Evolutionary conservation across 2,329 filamentous ascomycete species (phyloP).

Genomic region (Phoma sp.): DNA sequence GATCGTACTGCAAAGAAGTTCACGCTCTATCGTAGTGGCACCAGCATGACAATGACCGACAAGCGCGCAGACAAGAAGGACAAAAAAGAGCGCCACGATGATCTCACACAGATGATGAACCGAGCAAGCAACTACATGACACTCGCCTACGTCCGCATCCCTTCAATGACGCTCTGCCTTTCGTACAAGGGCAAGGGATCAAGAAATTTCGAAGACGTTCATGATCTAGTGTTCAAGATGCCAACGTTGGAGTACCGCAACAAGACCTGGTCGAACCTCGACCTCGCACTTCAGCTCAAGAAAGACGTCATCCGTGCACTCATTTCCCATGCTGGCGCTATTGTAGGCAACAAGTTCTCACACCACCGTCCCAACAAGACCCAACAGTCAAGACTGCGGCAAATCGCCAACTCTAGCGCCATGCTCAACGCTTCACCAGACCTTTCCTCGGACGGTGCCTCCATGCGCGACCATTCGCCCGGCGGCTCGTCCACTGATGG

Average conservation of each 20-base stretch:
- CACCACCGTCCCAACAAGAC: slow-evolving; percentile 83
- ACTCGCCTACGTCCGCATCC: slow-evolving; percentile 91
- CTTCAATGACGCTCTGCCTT: slow-evolving; percentile 91
- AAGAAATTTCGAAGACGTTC: slow-evolving; percentile 94
- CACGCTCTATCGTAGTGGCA: slow-evolving; percentile 49
- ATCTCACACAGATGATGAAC: slow-evolving; percentile 94
- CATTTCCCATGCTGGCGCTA: slow-evolving; percentile 93
- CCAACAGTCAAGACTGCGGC: slow-evolving; percentile 79
- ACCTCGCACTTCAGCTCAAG: slow-evolving; percentile 90
- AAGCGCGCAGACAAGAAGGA: slow-evolving; percentile 55
- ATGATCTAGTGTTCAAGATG: slow-evolving; percentile 96
- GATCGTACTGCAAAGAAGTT: slow-evolving; percentile 49
- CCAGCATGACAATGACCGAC: slow-evolving; percentile 49
- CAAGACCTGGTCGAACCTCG: slow-evolving; percentile 98
- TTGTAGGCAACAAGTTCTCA: slow-evolving; percentile 96
- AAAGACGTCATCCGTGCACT: slow-evolving; percentile 93
- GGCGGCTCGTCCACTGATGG: slow-evolving; percentile 39
- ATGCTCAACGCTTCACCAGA: slow-evolving; percentile 57
- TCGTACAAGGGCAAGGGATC: slow-evolving; percentile 97
- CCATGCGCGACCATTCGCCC: slow-evolving; percentile 42
- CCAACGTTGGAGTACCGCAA: slow-evolving; percentile 95
- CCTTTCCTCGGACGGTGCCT: slow-evolving; percentile 42
- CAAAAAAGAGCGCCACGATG: slow-evolving; percentile 74
- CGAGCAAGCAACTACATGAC: slow-evolving; percentile 98
- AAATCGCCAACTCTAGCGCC: slow-evolving; percentile 80